Conservation (phyloP, 2,329 filamentous ascomycete genomes). For the Lomentospora prolificans region DNA sequence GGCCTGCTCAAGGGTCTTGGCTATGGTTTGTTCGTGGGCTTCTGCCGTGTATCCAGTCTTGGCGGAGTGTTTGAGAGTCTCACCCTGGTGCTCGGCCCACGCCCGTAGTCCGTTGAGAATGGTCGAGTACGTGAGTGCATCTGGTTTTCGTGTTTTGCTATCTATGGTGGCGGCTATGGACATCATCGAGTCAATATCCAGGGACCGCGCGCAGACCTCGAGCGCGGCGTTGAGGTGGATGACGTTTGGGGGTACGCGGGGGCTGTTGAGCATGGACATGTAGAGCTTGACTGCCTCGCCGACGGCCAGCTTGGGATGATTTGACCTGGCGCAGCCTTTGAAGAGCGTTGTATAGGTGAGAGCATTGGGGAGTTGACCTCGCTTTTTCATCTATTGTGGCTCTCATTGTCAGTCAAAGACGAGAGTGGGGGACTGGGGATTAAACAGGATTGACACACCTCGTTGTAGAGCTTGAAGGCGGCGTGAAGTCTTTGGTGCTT, state of each 20-base stretch:
- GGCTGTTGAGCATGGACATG: conserved; percentile 57
- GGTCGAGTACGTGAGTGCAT: conserved; percentile 63
- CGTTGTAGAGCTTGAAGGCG: conserved; percentile 80
- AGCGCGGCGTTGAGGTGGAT: conserved; percentile 87
- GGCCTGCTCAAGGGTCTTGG: conserved; percentile 51
- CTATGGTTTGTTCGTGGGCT: conserved; percentile 18
- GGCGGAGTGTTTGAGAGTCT: conserved; percentile 16
- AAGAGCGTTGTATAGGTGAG: conserved; percentile 81
- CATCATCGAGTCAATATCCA: conserved; percentile 74
- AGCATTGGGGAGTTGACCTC: conserved; percentile 67
- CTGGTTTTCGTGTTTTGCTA: conserved; percentile 53
- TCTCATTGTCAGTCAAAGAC: conserved; percentile 13
- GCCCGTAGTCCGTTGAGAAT: conserved; percentile 68
- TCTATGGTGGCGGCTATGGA: conserved; percentile 64
- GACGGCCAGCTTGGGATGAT: conserved; percentile 50
- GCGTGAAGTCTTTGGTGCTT: conserved; percentile 46
- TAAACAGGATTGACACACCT: conserved; percentile 40
- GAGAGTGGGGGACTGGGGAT: conserved; percentile 9
- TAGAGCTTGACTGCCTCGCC: conserved; percentile 66
- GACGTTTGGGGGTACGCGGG: conserved; percentile 58
- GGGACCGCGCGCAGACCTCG: conserved; percentile 63
- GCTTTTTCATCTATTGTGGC: conserved; percentile 79
- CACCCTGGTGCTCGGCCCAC: conserved; percentile 23
- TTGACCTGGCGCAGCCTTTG: conserved; percentile 56
- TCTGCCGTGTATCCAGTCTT: conserved; percentile 16